Conservation (phyloP, 2,329 filamentous ascomycete species). For the Epichloe typhina region DNA sequence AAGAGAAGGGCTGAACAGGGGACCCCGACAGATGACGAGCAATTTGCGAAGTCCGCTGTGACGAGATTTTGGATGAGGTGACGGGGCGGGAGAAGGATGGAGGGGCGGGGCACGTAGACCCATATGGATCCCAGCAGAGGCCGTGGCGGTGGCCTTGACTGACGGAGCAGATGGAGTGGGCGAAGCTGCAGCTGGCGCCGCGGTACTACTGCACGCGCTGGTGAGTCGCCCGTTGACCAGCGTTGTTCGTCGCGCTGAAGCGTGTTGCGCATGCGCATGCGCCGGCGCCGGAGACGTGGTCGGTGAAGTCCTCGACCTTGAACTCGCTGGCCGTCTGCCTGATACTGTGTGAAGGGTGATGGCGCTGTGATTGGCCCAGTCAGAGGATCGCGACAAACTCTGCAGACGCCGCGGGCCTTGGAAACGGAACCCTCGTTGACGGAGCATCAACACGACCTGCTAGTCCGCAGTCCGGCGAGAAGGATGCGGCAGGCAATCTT, state of each 20-base stretch:
- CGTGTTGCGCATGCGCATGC: too few relatives aligned
- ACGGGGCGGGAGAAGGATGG: constrained; percentile 17
- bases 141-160: neutral
- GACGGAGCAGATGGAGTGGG: neutral
- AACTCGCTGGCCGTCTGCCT: neutral
- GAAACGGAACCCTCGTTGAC: neutral
- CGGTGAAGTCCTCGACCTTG: neutral
- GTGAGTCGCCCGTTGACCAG: neutral
- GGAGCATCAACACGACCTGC: constrained; percentile 4
- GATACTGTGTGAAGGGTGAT: neutral
- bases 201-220: neutral
- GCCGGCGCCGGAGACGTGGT: neutral
- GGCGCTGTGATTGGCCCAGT: constrained; percentile 8
- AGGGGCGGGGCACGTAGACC: constrained; percentile 25
- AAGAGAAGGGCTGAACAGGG: constrained; percentile 7
- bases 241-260: neutral
- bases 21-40: constrained; percentile 37
- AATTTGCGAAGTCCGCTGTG: constrained; percentile 38
- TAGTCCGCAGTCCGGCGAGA: neutral
- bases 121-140: constrained; percentile 8
- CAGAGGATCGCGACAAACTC: neutral
- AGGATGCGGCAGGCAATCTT: neutral
- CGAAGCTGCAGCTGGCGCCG: neutral
- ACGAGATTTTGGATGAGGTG: constrained; percentile 30
- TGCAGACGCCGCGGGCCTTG: constrained; percentile 7